A percentile compares a stretch with the other conserved stretches of the same genome.
Evolutionary conservation across 768 basidiomycete species (phyloP).

Genomic region (Clavulina sp.): DNA sequence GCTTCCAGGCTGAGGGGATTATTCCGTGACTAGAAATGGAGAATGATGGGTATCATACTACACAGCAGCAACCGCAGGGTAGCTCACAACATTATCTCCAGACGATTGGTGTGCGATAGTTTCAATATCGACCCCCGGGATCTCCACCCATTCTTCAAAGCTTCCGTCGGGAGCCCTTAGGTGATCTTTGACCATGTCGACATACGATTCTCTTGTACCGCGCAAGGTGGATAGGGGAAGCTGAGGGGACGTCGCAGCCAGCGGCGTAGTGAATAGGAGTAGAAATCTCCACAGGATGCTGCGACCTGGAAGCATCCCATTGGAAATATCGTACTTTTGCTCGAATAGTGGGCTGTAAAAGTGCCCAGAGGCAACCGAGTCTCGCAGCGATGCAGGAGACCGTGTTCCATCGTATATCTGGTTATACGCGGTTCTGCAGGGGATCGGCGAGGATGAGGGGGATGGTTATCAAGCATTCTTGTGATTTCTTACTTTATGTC

Average conservation of each 20-base stretch:
- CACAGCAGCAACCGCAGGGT: no score
- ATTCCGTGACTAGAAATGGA: constrained; percentile 50
- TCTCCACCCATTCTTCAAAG: constrained; percentile 47
- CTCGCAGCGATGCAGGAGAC: constrained; percentile 33
- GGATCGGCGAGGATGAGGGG: not conserved
- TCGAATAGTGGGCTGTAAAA: constrained; percentile 25
- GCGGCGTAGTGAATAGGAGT: constrained; percentile 35
- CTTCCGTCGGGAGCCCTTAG: constrained; percentile 77
- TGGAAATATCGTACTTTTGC: constrained; percentile 17
- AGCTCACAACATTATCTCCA: no score
- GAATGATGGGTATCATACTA: no score
- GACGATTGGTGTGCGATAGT: constrained; percentile 12
- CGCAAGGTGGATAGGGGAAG: constrained; percentile 23
- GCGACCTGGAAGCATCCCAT: constrained; percentile 29
- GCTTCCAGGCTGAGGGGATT: constrained; percentile 70
- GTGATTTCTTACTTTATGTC: no score
- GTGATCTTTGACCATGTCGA: constrained; percentile 40
- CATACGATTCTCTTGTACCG: constrained; percentile 37
- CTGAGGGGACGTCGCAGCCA: constrained; percentile 23
- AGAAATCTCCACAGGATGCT: constrained; percentile 82
- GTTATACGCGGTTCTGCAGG: constrained; percentile 20
- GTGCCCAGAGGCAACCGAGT: constrained; percentile 43
- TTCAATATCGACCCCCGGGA: constrained; percentile 32
- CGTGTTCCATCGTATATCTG: constrained; percentile 28
- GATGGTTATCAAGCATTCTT: no score